Base-by-base conservation (phyloP, 2,329 filamentous ascomycete genomes). In the Fusarium sp. region DNA sequence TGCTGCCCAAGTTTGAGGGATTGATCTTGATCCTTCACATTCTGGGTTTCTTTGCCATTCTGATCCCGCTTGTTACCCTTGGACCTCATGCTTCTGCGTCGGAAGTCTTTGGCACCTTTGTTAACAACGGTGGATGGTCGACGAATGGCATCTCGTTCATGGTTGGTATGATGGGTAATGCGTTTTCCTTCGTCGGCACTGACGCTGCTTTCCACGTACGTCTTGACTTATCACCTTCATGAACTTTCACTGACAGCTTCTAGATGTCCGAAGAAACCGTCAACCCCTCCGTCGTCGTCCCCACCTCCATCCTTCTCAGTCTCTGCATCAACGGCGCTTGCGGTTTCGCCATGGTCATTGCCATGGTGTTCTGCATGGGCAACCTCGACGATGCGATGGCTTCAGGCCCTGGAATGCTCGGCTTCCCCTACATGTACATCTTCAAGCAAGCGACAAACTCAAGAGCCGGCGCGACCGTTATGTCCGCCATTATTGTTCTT, bases 391-490 rank as follows among this genome's bases (percentile, higher is more conserved):
- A 75, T 1, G 83, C 86, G 2, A 77, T 88, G 6, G 78, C 79
- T 1, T 84, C 83, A 0, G 82, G 82, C 0, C 88, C 87, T 0
- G 85, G 84, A 18, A 67, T 77, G 68, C 58, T 78, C 13, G 77
- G 77, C 2, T 89, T 88, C 53, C 89, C 90, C 0, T 90, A 90
- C 70, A 90, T 92, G 75, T 83, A 89, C 56, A 85, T 90, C 28
- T 90, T 90, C 65, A 83, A 83, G 69, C 84, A 88, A 40, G 85
- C 85, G 3, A 87, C 87, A 4, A 80, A 83, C 3, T 86, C 84
- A 23, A 78, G 83, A 5, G 84, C 83, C 4, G 88, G 85, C 1
- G 85, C 87, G 0, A 84, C 85, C 4, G 83, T 85, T 25, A 88
- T 89, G 85, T 82, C 84, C 0, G 78, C 82, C 9, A 83, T 90